Evolutionary conservation across 345 rosid genomes (phyloP).

Genomic region (Brassica nigra): DNA sequence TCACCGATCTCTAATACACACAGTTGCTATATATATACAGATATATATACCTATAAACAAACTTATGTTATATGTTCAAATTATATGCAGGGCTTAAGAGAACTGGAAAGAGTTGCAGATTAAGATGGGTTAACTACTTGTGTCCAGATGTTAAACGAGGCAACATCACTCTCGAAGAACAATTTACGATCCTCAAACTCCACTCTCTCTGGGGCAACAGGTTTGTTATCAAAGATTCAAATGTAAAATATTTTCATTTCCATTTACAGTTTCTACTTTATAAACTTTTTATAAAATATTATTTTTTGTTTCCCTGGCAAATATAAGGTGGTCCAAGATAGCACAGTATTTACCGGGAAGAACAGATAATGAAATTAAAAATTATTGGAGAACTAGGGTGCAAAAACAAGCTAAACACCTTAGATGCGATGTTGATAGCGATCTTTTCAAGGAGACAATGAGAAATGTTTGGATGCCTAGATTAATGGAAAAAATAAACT

Average conservation of each 20-base stretch:
- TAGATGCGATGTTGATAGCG: slow-evolving; percentile 81
- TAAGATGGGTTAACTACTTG: slow-evolving; percentile 89
- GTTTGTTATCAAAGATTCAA: slow-evolving; percentile 36
- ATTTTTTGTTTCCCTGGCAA: background rate
- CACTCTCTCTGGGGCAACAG: slow-evolving; percentile 92
- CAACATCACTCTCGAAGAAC: slow-evolving; percentile 78
- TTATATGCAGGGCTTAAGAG: slow-evolving; percentile 63
- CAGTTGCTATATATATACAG: background rate
- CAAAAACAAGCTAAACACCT: slow-evolving; percentile 92
- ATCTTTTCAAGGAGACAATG: slow-evolving; percentile 77
- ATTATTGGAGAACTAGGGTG: slow-evolving; percentile 95
- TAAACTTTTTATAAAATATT: background rate
- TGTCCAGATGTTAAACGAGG: slow-evolving; percentile 88
- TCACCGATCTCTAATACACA: background rate
- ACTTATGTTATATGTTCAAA: background rate
- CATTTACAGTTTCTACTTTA: background rate
- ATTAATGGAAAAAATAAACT: slow-evolving; percentile 66
- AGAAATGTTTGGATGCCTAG: slow-evolving; percentile 88
- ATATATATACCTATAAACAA: too few species aligned
- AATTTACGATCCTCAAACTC: slow-evolving; percentile 76
- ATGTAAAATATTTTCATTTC: background rate
- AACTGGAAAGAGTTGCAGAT: slow-evolving; percentile 92
- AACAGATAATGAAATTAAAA: slow-evolving; percentile 92
- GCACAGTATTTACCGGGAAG: slow-evolving; percentile 86
- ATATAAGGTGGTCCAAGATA: slow-evolving; percentile 83